Evolutionary conservation across 2,329 filamentous ascomycete species (phyloP), one percentile per base, ranked within the genome.

Genomic region (Balansia obtecta): DNA sequence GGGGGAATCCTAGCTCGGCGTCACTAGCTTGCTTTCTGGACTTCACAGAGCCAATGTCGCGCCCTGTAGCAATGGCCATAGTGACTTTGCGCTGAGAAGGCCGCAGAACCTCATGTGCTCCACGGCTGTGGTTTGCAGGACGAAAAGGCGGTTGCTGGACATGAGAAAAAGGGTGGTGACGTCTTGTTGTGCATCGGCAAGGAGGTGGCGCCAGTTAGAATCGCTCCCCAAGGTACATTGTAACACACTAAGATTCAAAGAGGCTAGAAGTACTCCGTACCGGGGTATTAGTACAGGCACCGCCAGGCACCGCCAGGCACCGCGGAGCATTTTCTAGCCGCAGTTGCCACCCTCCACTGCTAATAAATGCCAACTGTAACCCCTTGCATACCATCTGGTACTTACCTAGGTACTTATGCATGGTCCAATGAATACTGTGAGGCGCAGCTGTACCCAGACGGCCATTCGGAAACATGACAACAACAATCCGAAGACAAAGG

Each of bases 1-100:
- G 77, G 34, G 69, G 66, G 52, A 61, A 68, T 34, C 60, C 57
- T 42, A 66, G 63, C 40, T 63, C 62, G 52, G 64, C 61, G 49
- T 71, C 69, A 53, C 64, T 66, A 39, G 63, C 61, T 39, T 72
- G 71, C 61, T 77, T 79, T 53, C 65, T 65, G 45, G 64, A 62
- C 53, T 64, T 69, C 42, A 62, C 55, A 32, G 53, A 51, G 51
- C 58, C 61, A 50, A 59, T 56, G 45, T 65, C 59, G 52, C 56
- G 55, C 40, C 61, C 63, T 46, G 60, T 64, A 20, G 63, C 53
- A 33, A 50, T 56, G n/a, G 57, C 57, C 64, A 66, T 67, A 11
- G 40, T 59, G 51, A 27, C 18, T 37, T 12, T 45, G 18, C 12
- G 15, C 49, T 27, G 5, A 7, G 30, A 34, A 12, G 9, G n/a